Percentiles rank a stretch among this genome's conserved stretches.
These are phyloP conservation scores for Penicillium polonicum DNA, from an alignment of 2,329 filamentous ascomycete genomes.

Conservation along the genomic window DNA sequence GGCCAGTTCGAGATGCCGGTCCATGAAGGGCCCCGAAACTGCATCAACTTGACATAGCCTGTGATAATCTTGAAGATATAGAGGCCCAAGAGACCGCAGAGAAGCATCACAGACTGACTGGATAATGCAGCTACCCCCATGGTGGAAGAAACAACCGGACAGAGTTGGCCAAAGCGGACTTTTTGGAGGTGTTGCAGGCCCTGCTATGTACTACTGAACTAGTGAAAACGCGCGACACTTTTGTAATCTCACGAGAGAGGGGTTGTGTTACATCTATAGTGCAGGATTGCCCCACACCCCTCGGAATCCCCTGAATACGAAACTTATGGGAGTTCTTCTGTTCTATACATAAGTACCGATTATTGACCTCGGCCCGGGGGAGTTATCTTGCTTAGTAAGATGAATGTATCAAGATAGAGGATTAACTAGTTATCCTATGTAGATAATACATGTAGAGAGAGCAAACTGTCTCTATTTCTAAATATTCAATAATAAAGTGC, in stretches of 20 bases:
- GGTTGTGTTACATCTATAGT: background rate
- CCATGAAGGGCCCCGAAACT: slow-evolving; percentile 13
- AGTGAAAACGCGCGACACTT: background rate
- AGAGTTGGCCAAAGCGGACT: background rate
- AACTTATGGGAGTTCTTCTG: background rate
- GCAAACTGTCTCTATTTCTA: background rate
- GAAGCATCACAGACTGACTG: background rate
- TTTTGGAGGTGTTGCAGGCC: background rate
- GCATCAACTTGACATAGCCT: slow-evolving; percentile 8
- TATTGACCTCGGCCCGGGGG: no score
- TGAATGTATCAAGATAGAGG: background rate
- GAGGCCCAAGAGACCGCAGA: slow-evolving; percentile 10
- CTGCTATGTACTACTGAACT: no score
- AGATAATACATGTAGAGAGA: background rate
- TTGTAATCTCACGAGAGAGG: background rate
- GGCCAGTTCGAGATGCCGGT: slow-evolving; percentile 20
- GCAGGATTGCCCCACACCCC: background rate
- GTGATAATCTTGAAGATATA: slow-evolving; percentile 7
- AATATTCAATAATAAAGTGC: background rate
- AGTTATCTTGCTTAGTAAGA: background rate
- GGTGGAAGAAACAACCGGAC: background rate
- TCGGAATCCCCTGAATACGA: background rate
- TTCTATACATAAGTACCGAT: background rate
- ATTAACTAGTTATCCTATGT: no score
- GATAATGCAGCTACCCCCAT: slow-evolving; percentile 3